Percentiles rank a stretch among this genome's conserved stretches.
phyloP scores from a whole-genome alignment of 2,329 filamentous ascomycete genomes.

The Thermoascus crustaceus region DNA sequence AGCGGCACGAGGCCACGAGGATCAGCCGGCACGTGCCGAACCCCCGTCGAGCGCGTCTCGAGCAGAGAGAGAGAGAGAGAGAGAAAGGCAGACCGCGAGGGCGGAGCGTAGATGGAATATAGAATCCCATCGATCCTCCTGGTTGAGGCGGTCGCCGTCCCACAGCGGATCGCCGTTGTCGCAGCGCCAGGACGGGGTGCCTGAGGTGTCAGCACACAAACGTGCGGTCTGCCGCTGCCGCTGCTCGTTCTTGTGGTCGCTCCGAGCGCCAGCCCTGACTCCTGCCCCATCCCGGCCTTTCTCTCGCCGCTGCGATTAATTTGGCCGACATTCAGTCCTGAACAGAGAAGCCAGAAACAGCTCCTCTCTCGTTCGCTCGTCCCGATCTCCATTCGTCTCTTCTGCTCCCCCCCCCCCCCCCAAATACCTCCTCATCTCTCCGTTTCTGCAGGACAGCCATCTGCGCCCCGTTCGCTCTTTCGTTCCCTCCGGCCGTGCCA shows the following conservation, averaged over 20 bases:
- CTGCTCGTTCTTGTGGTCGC: constrained; percentile 1
- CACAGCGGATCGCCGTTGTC: too few relatives aligned
- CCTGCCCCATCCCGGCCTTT: not conserved
- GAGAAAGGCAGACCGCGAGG: too few relatives aligned
- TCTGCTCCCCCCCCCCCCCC: too few relatives aligned
- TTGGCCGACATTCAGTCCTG: too few relatives aligned
- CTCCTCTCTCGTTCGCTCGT: not conserved
- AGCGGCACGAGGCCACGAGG: too few relatives aligned
- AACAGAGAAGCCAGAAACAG: not conserved
- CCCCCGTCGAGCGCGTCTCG: too few relatives aligned
- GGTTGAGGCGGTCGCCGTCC: too few relatives aligned
- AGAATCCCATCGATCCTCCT: too few relatives aligned
- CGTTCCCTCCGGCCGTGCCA: not conserved
- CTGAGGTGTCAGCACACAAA: not conserved
- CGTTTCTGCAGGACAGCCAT: constrained; percentile 1
- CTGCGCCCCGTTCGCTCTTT: constrained; percentile 1
- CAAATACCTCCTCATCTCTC: not conserved
- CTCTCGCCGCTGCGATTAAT: not conserved
- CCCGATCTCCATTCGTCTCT: not conserved
- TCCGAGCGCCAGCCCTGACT: constrained; percentile 3
- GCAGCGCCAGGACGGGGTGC: not conserved
- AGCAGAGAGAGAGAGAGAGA: too few relatives aligned
- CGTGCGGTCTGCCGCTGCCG: not conserved
- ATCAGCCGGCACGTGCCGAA: too few relatives aligned
- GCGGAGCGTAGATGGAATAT: too few relatives aligned